Conservation (phyloP, 768 basidiomycete species). For the Agaricus blazei region DNA sequence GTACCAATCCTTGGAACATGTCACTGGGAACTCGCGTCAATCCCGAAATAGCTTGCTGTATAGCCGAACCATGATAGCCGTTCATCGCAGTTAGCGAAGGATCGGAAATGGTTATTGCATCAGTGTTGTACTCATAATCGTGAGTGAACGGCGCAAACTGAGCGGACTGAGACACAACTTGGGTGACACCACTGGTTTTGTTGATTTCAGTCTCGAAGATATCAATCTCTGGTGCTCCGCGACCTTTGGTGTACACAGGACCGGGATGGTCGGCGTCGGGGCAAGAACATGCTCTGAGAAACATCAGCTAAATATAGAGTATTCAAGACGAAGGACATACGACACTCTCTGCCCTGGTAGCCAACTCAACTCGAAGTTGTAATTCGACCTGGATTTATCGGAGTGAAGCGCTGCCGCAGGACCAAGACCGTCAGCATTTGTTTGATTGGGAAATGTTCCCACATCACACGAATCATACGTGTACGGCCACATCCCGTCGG, state of each 20-base stretch:
- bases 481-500: conserved; percentile 84
- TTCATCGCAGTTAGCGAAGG: conserved; percentile 29
- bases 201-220: conserved; percentile 73
- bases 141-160: conserved; percentile 60
- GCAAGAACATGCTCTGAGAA: conserved; percentile 66
- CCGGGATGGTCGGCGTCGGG: conserved; percentile 75
- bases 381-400: conserved; percentile 38
- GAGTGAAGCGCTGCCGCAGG: conserved; percentile 61
- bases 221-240: conserved; percentile 81
- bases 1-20: conserved; percentile 44
- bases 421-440: conserved; percentile 39
- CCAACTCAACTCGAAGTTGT: conserved; percentile 65
- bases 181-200: conserved; percentile 39
- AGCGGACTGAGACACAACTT: conserved; percentile 67
- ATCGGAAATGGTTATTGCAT: conserved; percentile 29
- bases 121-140: conserved; percentile 33
- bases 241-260: conserved; percentile 46
- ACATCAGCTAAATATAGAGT: neutral
- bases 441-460: conserved; percentile 76
- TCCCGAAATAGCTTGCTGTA: conserved; percentile 52
- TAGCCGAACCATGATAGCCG: conserved; percentile 44
- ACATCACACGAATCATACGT: conserved; percentile 71
- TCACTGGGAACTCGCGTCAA: conserved; percentile 43
- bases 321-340: conserved; percentile 32
- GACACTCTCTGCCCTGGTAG: conserved; percentile 73